A percentile compares a stretch with the other conserved stretches of the same genome.
phyloP scores from a whole-genome alignment of 116 monocot species.

The Iris pallida region DNA sequence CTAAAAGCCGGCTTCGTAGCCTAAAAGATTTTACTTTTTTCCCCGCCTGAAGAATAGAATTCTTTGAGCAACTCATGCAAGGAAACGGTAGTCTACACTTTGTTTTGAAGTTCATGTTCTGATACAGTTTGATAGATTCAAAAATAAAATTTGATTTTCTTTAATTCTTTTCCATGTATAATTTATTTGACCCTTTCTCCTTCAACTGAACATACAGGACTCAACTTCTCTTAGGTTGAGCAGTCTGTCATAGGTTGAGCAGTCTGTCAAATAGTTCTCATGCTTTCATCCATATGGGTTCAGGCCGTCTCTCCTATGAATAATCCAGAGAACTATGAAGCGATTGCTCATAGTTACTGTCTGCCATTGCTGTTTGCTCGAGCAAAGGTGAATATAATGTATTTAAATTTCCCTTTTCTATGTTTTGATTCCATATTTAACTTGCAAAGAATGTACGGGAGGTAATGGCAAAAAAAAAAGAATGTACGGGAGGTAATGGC shows the following conservation, averaged over 20 bases:
- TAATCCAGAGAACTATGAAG: slow-evolving; percentile 88
- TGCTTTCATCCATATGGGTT: slow-evolving; percentile 85
- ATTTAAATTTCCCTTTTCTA: background rate
- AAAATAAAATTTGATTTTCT: background rate
- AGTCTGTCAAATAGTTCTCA: too few species aligned
- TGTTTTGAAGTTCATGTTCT: background rate
- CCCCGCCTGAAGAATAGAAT: slow-evolving; percentile 26
- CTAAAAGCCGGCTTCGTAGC: slow-evolving; percentile 40
- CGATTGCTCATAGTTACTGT: slow-evolving; percentile 86
- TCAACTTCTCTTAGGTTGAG: slow-evolving; percentile 51
- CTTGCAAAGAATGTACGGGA: too few species aligned
- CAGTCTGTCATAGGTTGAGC: too few species aligned
- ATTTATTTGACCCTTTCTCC: too few species aligned
- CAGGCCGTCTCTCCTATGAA: slow-evolving; percentile 78
- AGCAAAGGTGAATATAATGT: slow-evolving; percentile 47
- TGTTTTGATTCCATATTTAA: too few species aligned
- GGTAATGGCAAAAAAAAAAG: too few species aligned
- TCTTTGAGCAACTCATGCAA: slow-evolving; percentile 17
- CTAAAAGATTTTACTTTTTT: slow-evolving; percentile 25
- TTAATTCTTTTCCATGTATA: too few species aligned
- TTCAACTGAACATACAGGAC: slow-evolving; percentile 40
- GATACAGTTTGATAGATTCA: background rate
- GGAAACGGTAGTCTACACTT: slow-evolving; percentile 28
- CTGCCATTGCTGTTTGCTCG: slow-evolving; percentile 77
- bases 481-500: too few species aligned